Base-by-base conservation (phyloP, 768 basidiomycete genomes). In the Tylopilus sp. region DNA sequence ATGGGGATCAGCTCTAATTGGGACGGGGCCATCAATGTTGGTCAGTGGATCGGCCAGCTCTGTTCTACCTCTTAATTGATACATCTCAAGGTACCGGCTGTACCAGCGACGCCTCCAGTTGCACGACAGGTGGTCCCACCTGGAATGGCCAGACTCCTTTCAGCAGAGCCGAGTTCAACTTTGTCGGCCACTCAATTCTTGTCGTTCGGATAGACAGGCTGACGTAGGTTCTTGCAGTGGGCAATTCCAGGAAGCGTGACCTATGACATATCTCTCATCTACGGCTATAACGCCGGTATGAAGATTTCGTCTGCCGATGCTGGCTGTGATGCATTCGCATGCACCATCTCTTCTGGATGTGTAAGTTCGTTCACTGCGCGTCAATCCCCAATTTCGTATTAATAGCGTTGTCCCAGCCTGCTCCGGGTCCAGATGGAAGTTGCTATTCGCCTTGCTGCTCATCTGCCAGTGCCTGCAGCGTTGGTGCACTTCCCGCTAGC, bases 1-100 rank as follows among this genome's bases (percentile, higher is more conserved):
- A 23, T 63, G 47, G 61, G 49, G 44, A 55, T 60, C 17, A 56
- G 50, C 43, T 36, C 55, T 36, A 30, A 63, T 47, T 63, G 53
- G 53, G 61, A 63, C n/a, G 62, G 61, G n/a, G 58, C 56, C 15
- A 21, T 57, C 55, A 60, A 63, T 40, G 47, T 57, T 43, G 61
- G 62, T 57, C 33, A 49, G 60, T 17, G 20, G 21, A 12, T 20
- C 39, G 22, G 7, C 6, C 9, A 21, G 11, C 21, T 3, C 39
- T 4, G 6, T 40, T n/a, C 15, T 0, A 22, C 11, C 42, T 43
- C n/a, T 33, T 11, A 12, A 5, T 18, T 11, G 39, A 13, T 20
- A 21, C 9, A 18, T 31, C 31, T 20, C 30, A 30, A 63, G 61
- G 61, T 39, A 63, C 58, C 18, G 53, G 53, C 21, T 63, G 61